Conservation (phyloP, 139 green algal genomes). For the Desmodesmus armatus region DNA sequence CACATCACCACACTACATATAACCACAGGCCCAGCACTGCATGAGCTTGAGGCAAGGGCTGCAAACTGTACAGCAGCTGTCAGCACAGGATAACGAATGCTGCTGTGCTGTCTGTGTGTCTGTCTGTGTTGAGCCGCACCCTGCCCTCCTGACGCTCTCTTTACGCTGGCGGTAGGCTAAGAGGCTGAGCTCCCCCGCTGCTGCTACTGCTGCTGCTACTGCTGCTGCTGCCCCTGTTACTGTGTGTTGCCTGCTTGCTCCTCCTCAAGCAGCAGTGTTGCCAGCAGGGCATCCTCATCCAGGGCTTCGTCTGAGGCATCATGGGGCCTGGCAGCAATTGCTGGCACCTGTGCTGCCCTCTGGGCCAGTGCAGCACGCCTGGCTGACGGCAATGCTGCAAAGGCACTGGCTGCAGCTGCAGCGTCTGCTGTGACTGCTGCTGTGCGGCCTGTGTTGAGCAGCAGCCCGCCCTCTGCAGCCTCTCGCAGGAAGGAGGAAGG, state of each 20-base stretch:
- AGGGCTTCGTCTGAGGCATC: too few species aligned
- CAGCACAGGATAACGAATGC: too few species aligned
- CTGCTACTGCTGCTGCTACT: slow-evolving; percentile 17
- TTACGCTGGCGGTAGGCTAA: too few species aligned
- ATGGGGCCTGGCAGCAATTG: neutral
- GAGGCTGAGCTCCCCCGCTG: too few species aligned
- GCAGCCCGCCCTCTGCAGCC: slow-evolving; percentile 66
- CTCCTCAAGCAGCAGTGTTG: neutral
- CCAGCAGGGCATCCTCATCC: neutral
- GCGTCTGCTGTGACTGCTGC: slow-evolving; percentile 69
- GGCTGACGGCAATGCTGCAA: slow-evolving; percentile 56
- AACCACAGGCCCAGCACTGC: too few species aligned
- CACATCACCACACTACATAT: too few species aligned
- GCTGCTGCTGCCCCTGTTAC: neutral
- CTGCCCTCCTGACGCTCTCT: too few species aligned
- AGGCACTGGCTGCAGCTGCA: slow-evolving; percentile 57
- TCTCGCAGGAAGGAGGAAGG: slow-evolving; percentile 65
- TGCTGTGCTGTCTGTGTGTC: too few species aligned
- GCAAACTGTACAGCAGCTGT: too few species aligned
- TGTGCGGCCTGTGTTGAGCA: slow-evolving; percentile 67
- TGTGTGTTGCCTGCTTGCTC: too few species aligned
- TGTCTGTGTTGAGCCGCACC: too few species aligned
- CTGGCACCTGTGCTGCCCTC: neutral
- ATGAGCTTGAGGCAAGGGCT: too few species aligned
- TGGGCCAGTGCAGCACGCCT: neutral